Evolutionary conservation across 495 filamentous ascomycete genomes (phyloP).

Genomic region (Amniculicola lignicola): DNA sequence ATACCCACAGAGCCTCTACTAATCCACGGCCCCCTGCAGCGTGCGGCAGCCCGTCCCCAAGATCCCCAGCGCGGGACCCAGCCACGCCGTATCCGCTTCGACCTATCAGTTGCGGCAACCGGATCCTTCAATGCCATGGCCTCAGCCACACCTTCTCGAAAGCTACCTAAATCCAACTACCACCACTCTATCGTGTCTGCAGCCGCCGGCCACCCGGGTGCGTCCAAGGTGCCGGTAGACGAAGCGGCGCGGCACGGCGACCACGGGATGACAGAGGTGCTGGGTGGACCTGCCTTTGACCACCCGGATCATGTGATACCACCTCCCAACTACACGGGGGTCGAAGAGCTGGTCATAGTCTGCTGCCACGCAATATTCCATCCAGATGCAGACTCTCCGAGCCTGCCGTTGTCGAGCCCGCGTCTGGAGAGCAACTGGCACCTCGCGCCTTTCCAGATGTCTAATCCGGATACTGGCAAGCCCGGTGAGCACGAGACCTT

Average conservation of each 20-base stretch:
- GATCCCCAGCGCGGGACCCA: too few relatives aligned
- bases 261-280: neutral
- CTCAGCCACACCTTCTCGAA: conserved; percentile 25
- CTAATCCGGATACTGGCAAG: conserved; percentile 31
- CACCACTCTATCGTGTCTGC: conserved; percentile 15
- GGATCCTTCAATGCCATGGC: conserved; percentile 10
- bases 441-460: conserved; percentile 39
- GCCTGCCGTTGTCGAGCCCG: conserved; percentile 15
- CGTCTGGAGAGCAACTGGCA: conserved; percentile 37
- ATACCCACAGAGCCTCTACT: too few relatives aligned
- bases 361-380: conserved; percentile 43
- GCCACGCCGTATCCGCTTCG: conserved; percentile 8
- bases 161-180: conserved; percentile 26
- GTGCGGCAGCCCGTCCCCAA: too few relatives aligned
- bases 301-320: conserved; percentile 14
- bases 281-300: neutral
- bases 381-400: conserved; percentile 14
- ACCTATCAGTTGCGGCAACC: conserved; percentile 12
- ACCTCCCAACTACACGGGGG: conserved; percentile 6
- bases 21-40: too few relatives aligned
- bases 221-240: neutral
- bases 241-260: neutral
- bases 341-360: conserved; percentile 33
- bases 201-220: neutral
- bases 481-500: conserved; percentile 41